Percentiles rank a stretch among this genome's conserved stretches.
phyloP scores from a whole-genome alignment of 495 filamentous ascomycete genomes.

The Hypoxylon lenormandii region DNA sequence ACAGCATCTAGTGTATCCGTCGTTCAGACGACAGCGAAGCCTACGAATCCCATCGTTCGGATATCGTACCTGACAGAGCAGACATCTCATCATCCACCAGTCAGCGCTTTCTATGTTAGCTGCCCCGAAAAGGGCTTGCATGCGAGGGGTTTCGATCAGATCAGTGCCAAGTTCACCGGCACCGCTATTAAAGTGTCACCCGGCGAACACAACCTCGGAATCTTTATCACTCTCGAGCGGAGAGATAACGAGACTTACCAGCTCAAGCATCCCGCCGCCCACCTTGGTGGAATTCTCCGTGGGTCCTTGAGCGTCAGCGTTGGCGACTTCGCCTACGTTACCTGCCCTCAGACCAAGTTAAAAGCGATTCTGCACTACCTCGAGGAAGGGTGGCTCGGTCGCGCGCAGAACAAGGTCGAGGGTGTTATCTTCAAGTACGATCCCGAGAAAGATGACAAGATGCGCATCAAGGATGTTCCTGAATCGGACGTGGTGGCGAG shows the following conservation, averaged over 20 bases:
- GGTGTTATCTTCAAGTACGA: conserved; percentile 91
- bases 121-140: conserved; percentile 91
- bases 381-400: conserved; percentile 94
- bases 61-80: conserved; percentile 96
- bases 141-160: conserved; percentile 91
- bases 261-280: conserved; percentile 92
- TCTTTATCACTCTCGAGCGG: conserved; percentile 87
- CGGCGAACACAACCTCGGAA: conserved; percentile 92
- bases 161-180: conserved; percentile 97
- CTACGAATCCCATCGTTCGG: conserved; percentile 69
- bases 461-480: conserved; percentile 83
- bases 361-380: conserved; percentile 92
- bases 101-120: conserved; percentile 94
- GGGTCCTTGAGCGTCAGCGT: conserved; percentile 87
- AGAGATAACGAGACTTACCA: conserved; percentile 91
- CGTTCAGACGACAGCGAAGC: conserved; percentile 54
- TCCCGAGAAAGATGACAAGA: conserved; percentile 80
- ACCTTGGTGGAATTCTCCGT: conserved; percentile 86
- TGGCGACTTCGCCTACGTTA: conserved; percentile 85
- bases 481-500: conserved; percentile 84
- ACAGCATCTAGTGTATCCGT: conserved; percentile 60
- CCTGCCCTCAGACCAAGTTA: conserved; percentile 84
- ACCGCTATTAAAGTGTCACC: conserved; percentile 91
- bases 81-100: conserved; percentile 97
- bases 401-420: conserved; percentile 88